Percentiles rank a stretch among this genome's conserved stretches.
These are phyloP conservation scores for Diaporthe velutina DNA, from an alignment of 2,329 filamentous ascomycete species.

Conservation along the genomic window DNA sequence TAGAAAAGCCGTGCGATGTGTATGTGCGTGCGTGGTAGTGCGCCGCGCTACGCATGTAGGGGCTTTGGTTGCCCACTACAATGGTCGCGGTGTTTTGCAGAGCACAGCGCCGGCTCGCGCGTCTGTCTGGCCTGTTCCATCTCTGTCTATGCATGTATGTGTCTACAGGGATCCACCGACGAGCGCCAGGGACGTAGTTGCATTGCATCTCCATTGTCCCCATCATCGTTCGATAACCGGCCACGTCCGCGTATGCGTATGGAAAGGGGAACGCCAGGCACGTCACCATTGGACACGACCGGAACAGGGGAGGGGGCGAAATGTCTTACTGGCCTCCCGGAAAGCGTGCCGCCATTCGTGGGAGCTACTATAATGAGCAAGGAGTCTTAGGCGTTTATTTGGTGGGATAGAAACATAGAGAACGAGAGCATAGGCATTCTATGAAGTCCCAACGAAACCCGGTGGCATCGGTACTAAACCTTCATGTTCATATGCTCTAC, in stretches of 20 bases:
- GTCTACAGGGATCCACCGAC: background rate
- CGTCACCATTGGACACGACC: constrained; percentile 10
- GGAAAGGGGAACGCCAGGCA: constrained; percentile 3
- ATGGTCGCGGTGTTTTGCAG: background rate
- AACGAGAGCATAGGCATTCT: background rate
- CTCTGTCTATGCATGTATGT: background rate
- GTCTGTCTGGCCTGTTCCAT: background rate
- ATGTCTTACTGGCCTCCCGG: constrained; percentile 18
- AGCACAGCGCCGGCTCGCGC: background rate
- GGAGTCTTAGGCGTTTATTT: background rate
- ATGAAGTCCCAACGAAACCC: background rate
- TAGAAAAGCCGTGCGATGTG: constrained; percentile 16
- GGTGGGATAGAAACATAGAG: constrained; percentile 6
- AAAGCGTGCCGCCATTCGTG: background rate
- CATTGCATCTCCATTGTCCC: constrained; percentile 4
- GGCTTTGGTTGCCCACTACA: constrained; percentile 9
- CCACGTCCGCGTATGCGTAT: constrained; percentile 20
- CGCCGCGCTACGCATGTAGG: constrained; percentile 16
- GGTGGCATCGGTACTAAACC: background rate
- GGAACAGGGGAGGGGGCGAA: background rate
- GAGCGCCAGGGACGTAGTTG: constrained; percentile 20
- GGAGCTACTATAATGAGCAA: background rate
- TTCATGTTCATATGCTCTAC: background rate
- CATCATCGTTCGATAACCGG: constrained; percentile 24
- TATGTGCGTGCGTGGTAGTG: constrained; percentile 3